A percentile compares a stretch with the other conserved stretches of the same genome.
These are phyloP conservation scores for Hypoxylon intermedium DNA, from an alignment of 495 filamentous ascomycete genomes.

Conservation along the genomic window DNA sequence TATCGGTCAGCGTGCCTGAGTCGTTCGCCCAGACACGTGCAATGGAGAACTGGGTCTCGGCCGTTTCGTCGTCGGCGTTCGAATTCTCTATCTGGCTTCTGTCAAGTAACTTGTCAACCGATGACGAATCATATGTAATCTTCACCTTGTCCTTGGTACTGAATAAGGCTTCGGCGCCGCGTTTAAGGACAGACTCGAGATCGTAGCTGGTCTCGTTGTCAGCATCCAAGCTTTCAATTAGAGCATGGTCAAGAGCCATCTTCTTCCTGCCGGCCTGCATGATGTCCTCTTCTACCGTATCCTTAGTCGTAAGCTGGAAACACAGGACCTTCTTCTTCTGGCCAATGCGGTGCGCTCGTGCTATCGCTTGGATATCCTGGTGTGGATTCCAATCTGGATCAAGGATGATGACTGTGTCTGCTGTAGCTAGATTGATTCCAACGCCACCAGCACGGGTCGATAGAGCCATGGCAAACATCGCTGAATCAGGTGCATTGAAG, in stretches of 20 bases:
- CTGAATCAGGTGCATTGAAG: conserved; percentile 85
- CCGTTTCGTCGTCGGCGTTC: conserved; percentile 61
- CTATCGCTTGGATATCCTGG: conserved; percentile 95
- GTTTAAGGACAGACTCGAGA: conserved; percentile 85
- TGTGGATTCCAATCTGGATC: conserved; percentile 99
- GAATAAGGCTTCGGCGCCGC: conserved; percentile 88
- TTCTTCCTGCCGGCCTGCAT: conserved; percentile 96
- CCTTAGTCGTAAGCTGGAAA: conserved; percentile 89
- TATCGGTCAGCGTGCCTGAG: conserved; percentile 48
- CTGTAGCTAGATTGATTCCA: conserved; percentile 96
- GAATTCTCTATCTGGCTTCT: conserved; percentile 81
- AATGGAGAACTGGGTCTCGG: conserved; percentile 83
- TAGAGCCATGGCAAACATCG: conserved; percentile 85
- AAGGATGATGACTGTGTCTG: conserved; percentile 97
- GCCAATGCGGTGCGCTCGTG: conserved; percentile 92
- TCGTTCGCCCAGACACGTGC: conserved; percentile 94
- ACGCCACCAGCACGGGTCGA: conserved; percentile 95
- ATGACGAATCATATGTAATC: conserved; percentile 78
- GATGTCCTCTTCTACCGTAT: conserved; percentile 92
- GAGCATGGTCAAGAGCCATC: conserved; percentile 87
- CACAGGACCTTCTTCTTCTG: conserved; percentile 95
- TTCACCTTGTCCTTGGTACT: conserved; percentile 67
- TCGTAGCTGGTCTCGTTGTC: conserved; percentile 77
- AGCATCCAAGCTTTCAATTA: conserved; percentile 87
- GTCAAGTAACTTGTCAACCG: conserved; percentile 87